phyloP scores from a whole-genome alignment of 139 green algal species.

The Chlorella sorokiniana region DNA sequence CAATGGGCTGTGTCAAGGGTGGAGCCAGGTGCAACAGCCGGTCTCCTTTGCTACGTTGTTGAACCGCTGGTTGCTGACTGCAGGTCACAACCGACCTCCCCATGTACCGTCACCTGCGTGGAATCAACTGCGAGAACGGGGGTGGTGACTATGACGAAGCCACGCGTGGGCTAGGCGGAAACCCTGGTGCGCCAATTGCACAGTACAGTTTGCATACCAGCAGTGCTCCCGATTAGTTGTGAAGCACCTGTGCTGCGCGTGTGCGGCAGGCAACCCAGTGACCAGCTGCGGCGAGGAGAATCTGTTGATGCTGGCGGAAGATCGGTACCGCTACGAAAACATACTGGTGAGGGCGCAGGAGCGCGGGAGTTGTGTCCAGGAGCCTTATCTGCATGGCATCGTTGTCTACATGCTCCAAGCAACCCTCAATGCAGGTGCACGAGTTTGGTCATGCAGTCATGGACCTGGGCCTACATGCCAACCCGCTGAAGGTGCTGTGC shows the following conservation, averaged over 20 bases:
- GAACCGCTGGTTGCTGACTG: background rate
- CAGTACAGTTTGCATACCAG: conserved; percentile 41
- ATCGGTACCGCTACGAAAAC: conserved; percentile 59
- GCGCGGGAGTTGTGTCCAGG: too few species aligned
- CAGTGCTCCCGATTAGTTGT: background rate
- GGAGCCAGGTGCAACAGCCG: too few species aligned
- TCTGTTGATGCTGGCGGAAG: conserved; percentile 59
- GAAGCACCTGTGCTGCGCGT: background rate
- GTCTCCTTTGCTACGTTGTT: background rate
- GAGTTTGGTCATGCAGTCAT: conserved; percentile 65
- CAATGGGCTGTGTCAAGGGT: too few species aligned
- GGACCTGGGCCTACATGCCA: conserved; percentile 38
- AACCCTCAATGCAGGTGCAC: conserved; percentile 52
- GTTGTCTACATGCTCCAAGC: too few species aligned
- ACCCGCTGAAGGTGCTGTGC: conserved; percentile 13
- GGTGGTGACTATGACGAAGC: conserved; percentile 59
- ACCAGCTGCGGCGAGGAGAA: conserved; percentile 51
- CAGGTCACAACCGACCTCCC: conserved; percentile 82
- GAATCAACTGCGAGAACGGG: conserved; percentile 39
- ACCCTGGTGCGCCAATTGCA: conserved; percentile 48
- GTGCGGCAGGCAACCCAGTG: conserved; percentile 1
- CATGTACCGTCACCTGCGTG: conserved; percentile 61
- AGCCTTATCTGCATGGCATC: too few species aligned
- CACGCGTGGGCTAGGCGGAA: conserved; percentile 71
- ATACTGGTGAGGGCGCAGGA: conserved; percentile 55